Evolutionary conservation across 2,329 filamentous ascomycete genomes (phyloP).

Genomic region (Cordyceps tenuipes): DNA sequence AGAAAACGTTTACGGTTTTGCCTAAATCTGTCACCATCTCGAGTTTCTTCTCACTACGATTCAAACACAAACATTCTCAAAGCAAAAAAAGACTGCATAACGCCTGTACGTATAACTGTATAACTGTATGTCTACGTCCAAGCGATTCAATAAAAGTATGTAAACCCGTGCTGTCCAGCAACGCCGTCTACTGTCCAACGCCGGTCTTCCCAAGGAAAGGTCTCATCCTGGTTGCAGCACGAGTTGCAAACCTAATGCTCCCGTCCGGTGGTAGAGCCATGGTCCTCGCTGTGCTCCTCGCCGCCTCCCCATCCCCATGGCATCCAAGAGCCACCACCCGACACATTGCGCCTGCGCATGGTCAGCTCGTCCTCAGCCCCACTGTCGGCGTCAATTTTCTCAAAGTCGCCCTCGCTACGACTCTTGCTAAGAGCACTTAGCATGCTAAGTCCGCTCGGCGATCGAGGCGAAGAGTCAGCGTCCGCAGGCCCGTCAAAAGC

Average conservation of each 20-base stretch:
- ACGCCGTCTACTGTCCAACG: slow-evolving; percentile 12
- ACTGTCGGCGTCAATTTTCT: slow-evolving; percentile 74
- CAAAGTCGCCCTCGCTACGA: slow-evolving; percentile 80
- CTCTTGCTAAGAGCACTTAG: slow-evolving; percentile 64
- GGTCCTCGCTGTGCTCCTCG: slow-evolving; percentile 14
- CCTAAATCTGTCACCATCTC: not conserved
- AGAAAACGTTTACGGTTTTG: not conserved
- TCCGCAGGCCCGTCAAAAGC: slow-evolving; percentile 21
- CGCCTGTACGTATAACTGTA: not conserved
- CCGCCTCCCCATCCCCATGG: slow-evolving; percentile 37
- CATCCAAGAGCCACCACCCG: slow-evolving; percentile 34
- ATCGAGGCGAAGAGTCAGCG: slow-evolving; percentile 31
- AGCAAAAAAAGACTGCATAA: not conserved
- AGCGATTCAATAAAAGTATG: slow-evolving; percentile 7
- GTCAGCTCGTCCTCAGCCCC: slow-evolving; percentile 44
- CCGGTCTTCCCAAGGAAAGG: not conserved
- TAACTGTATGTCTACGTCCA: not conserved
- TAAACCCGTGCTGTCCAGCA: slow-evolving; percentile 9
- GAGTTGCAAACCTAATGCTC: slow-evolving; percentile 24
- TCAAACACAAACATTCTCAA: not conserved
- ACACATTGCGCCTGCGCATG: slow-evolving; percentile 25
- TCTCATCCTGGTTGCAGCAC: slow-evolving; percentile 2
- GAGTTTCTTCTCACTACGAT: not conserved
- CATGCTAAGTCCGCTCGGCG: slow-evolving; percentile 39
- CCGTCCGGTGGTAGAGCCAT: slow-evolving; percentile 30